Evolutionary conservation across 345 rosid genomes (phyloP).

Genomic region (Punica granatum): DNA sequence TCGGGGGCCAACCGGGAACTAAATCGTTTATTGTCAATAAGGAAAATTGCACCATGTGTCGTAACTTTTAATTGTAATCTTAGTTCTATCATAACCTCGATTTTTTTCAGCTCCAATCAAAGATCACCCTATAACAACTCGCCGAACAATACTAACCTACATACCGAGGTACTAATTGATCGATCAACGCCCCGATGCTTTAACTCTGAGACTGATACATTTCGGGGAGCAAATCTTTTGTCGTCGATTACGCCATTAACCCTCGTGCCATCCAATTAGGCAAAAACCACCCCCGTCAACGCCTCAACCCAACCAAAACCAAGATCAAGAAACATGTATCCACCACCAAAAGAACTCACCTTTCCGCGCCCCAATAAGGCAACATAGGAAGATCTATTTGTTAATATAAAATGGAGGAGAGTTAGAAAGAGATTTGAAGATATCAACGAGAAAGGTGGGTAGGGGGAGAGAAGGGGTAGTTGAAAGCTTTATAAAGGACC

Average conservation of each 20-base stretch:
- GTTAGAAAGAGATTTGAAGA: neutral
- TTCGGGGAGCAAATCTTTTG: neutral
- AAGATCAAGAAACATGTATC: slow-evolving; percentile 9
- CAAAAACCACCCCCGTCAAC: neutral
- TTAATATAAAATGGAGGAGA: neutral
- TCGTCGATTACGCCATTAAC: neutral
- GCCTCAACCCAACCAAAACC: neutral
- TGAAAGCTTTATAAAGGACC: slow-evolving; percentile 13
- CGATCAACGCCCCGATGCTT: slow-evolving; percentile 23
- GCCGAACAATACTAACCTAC: slow-evolving; percentile 72
- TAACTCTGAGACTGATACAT: slow-evolving; percentile 9
- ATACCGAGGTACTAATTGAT: slow-evolving; percentile 43
- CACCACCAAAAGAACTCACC: slow-evolving; percentile 10
- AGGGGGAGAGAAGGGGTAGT: neutral
- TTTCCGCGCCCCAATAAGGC: neutral
- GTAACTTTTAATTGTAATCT: too few species aligned
- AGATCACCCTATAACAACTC: neutral
- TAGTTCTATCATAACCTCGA: too few species aligned
- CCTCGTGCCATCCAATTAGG: neutral
- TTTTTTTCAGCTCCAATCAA: neutral
- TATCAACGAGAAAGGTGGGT: neutral
- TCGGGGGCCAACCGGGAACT: too few species aligned
- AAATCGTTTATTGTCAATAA: too few species aligned
- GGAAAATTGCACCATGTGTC: too few species aligned
- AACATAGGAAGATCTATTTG: neutral